Percentiles rank a stretch among this genome's conserved stretches.
Conservation (phyloP, 139 green algal genomes). For the Tetratostichococcus sp. region DNA sequence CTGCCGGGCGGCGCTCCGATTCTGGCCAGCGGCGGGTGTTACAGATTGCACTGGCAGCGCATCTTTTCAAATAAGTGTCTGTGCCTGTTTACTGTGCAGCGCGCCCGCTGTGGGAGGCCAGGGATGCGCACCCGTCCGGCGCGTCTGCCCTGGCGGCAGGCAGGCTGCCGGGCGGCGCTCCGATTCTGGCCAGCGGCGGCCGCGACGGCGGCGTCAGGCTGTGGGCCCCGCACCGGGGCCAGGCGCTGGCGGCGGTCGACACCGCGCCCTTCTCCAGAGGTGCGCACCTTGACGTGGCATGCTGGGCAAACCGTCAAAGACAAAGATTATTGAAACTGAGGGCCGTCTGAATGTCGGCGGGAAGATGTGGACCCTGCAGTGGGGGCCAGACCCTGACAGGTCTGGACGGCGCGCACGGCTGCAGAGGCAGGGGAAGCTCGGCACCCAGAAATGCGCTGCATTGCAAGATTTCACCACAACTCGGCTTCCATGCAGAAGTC, state of each 20-base stretch:
- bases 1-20: too few species aligned
- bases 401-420: too few species aligned
- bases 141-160: neutral
- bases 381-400: too few species aligned
- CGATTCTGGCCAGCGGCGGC: slow-evolving; percentile 38
- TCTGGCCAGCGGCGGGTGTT: slow-evolving; percentile 47
- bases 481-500: too few species aligned
- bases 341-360: too few species aligned
- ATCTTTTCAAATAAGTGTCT: too few species aligned
- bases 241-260: slow-evolving; percentile 9
- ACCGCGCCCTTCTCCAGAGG: neutral
- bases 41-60: too few species aligned
- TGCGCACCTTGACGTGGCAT: neutral
- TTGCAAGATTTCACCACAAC: too few species aligned
- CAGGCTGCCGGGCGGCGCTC: slow-evolving; percentile 1
- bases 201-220: slow-evolving; percentile 39
- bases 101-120: neutral
- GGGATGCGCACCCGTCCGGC: neutral
- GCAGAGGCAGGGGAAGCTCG: too few species aligned
- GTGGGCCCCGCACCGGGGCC: slow-evolving; percentile 13
- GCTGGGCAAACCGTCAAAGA: neutral
- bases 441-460: too few species aligned
- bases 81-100: neutral
- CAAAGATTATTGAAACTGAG: neutral
- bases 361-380: too few species aligned